Evolutionary conservation across 106 monocot species (phyloP).

Genomic region (Dioscorea dumetorum): DNA sequence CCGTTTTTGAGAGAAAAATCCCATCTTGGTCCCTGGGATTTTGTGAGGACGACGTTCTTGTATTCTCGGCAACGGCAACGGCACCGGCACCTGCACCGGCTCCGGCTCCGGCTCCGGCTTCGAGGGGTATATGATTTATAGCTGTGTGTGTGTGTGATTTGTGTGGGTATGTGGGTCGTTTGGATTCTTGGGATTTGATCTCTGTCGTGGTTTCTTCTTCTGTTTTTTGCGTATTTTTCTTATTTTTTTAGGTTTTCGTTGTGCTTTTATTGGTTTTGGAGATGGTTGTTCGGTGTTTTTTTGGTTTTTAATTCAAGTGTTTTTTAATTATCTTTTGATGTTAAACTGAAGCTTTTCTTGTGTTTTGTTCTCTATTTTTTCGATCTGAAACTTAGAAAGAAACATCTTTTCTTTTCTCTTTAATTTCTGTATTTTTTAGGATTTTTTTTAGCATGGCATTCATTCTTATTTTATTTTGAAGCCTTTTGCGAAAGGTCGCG

Average conservation of each 20-base stretch:
- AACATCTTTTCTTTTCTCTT: background rate
- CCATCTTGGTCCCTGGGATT: background rate
- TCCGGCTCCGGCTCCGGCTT: no score
- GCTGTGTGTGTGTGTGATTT: background rate
- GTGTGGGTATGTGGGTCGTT: background rate
- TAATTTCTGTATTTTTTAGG: background rate
- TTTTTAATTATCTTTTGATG: background rate
- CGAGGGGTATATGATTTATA: background rate
- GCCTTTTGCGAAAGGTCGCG: no score
- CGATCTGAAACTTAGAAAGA: background rate
- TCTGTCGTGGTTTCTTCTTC: no score
- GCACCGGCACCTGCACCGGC: background rate
- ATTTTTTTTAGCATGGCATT: background rate
- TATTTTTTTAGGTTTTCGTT: no score
- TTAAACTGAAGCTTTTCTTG: background rate
- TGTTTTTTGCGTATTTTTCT: no score
- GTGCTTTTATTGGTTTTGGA: no score
- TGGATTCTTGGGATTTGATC: no score
- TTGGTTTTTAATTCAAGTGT: background rate
- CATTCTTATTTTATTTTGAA: background rate
- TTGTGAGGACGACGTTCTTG: background rate
- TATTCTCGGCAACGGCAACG: background rate
- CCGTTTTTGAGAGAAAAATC: background rate
- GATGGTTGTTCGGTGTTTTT: background rate
- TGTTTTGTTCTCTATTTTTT: background rate